Conservation (phyloP, 306 rosid genomes). For the Glycine tomentella region DNA sequence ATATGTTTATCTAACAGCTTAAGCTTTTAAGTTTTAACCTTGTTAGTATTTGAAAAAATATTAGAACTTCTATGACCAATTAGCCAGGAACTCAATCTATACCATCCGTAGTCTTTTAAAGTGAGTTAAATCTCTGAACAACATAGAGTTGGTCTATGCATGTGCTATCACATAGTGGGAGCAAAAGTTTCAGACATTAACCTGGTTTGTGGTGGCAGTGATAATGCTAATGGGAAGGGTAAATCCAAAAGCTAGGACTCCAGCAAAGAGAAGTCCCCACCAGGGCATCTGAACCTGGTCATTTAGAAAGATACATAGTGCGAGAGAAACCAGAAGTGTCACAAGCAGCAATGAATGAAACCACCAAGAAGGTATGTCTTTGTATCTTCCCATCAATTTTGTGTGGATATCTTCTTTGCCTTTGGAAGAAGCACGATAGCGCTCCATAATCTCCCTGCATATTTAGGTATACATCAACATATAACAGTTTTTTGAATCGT, state of each 20-base stretch:
- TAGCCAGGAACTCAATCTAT: not conserved
- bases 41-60: not conserved
- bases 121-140: not conserved
- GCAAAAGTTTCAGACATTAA: conserved; percentile 44
- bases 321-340: conserved; percentile 66
- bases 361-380: conserved; percentile 94
- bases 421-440: conserved; percentile 63
- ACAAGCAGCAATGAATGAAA: conserved; percentile 61
- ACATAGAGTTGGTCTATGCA: not conserved
- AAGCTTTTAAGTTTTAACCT: not conserved
- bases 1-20: not conserved
- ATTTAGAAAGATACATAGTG: conserved; percentile 71
- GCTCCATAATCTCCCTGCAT: conserved; percentile 81
- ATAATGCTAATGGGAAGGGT: conserved; percentile 91
- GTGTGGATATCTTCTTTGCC: conserved; percentile 85
- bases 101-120: not conserved
- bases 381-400: conserved; percentile 74
- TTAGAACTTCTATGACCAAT: not conserved
- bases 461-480: conserved; percentile 35
- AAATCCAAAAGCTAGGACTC: conserved; percentile 65
- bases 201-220: conserved; percentile 95
- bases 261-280: conserved; percentile 89
- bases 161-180: not conserved
- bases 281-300: conserved; percentile 88
- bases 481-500: not conserved